phyloP scores from a whole-genome alignment of 2,329 filamentous ascomycete genomes.

The Fusarium sp. region DNA sequence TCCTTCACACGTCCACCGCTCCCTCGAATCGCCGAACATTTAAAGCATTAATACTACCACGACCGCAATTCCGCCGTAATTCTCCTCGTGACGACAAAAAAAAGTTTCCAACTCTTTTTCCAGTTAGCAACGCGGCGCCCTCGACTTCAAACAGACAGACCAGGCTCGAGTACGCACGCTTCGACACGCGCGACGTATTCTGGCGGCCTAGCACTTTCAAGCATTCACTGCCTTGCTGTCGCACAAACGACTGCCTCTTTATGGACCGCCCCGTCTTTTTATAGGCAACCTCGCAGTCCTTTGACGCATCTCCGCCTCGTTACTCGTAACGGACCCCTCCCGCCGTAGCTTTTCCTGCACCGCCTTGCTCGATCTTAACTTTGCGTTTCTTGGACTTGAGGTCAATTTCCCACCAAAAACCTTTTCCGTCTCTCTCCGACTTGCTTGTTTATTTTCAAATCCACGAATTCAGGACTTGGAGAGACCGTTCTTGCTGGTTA shows the following conservation, averaged over 20 bases:
- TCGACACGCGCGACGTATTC: constrained; percentile 30
- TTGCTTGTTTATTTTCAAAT: not conserved
- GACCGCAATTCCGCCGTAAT: constrained; percentile 23
- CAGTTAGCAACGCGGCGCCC: constrained; percentile 22
- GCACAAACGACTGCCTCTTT: constrained; percentile 44
- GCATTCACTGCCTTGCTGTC: constrained; percentile 30
- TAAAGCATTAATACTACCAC: constrained; percentile 29
- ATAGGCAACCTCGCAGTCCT: constrained; percentile 48
- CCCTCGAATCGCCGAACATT: constrained; percentile 19
- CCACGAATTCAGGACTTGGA: constrained; percentile 13
- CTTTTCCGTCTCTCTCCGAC: constrained; percentile 4
- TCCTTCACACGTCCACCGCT: constrained; percentile 9
- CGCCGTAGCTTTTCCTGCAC: constrained; percentile 20
- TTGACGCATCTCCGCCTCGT: constrained; percentile 38
- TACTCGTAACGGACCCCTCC: constrained; percentile 9
- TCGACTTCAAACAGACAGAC: not conserved
- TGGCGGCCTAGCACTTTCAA: constrained; percentile 15
- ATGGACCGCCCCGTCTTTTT: constrained; percentile 48
- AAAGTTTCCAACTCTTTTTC: constrained; percentile 15
- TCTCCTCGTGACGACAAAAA: constrained; percentile 19
- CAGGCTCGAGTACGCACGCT: constrained; percentile 10
- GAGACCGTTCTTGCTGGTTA: constrained; percentile 13
- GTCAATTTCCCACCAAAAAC: not conserved
- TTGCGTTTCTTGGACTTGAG: not conserved
- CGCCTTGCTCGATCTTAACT: constrained; percentile 6